Conservation (phyloP, 106 monocot genomes). For the Narthecium ossifragum region DNA sequence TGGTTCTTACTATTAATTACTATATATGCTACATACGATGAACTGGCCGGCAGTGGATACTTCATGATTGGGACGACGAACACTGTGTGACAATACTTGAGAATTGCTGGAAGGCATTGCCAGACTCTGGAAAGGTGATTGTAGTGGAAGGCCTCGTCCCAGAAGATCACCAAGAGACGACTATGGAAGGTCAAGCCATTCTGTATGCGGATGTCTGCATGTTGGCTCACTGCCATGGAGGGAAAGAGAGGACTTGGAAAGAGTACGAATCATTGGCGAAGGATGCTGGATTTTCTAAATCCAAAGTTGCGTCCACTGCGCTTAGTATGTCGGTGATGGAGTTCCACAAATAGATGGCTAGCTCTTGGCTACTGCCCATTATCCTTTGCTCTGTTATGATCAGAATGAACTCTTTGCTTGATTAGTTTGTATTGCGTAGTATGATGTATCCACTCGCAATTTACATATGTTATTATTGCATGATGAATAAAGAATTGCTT, state of each 20-base stretch:
- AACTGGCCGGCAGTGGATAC: conserved; percentile 10
- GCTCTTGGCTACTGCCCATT: too few species aligned
- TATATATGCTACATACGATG: background rate
- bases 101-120: conserved; percentile 29
- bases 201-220: conserved; percentile 6
- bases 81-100: conserved; percentile 14
- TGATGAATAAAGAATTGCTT: too few species aligned
- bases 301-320: background rate
- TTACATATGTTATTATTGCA: too few species aligned
- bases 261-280: conserved; percentile 15
- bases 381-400: too few species aligned
- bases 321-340: conserved; percentile 6
- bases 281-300: conserved; percentile 15
- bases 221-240: conserved; percentile 11
- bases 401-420: background rate
- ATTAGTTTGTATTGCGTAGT: background rate
- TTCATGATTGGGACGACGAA: conserved; percentile 33
- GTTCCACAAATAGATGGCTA: conserved; percentile 8
- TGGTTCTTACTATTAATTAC: background rate
- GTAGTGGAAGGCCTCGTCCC: conserved; percentile 19
- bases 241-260: conserved; percentile 21
- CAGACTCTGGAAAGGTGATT: conserved; percentile 18
- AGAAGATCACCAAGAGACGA: background rate
- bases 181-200: background rate
- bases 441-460: background rate